Percentiles rank a stretch among this genome's conserved stretches.
These are phyloP conservation scores for Atkinsonella hypoxylon DNA, from an alignment of 2,329 filamentous ascomycete species.

Conservation along the genomic window DNA sequence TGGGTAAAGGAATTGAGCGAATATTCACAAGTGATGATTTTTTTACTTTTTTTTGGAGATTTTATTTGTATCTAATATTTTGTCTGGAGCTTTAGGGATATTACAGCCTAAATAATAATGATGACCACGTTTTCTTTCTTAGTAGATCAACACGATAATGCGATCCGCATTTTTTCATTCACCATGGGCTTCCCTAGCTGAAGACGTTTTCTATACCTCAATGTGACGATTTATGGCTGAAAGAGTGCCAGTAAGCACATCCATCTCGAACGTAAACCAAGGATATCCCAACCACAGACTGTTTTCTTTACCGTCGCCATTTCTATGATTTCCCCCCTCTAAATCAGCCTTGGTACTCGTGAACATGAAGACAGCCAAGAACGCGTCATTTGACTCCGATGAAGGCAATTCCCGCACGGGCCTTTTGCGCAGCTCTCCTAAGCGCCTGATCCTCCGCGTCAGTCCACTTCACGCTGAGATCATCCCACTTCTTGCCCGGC, in stretches of 20 bases:
- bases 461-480: constrained; percentile 56
- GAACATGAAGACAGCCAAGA: neutral
- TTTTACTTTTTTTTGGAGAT: too few species aligned
- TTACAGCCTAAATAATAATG: neutral
- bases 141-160: neutral
- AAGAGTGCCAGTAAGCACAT: too few species aligned
- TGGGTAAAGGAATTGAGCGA: neutral
- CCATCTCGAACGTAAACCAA: too few species aligned
- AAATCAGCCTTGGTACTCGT: too few species aligned
- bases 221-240: too few species aligned
- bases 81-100: neutral
- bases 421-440: constrained; percentile 41
- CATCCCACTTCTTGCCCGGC: constrained; percentile 52
- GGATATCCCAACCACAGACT: too few species aligned
- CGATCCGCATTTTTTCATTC: too few species aligned
- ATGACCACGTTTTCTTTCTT: neutral
- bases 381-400: constrained; percentile 45
- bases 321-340: too few species aligned
- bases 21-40: neutral
- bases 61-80: neutral
- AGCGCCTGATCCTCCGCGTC: constrained; percentile 53
- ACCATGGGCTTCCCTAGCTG: too few species aligned
- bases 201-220: too few species aligned
- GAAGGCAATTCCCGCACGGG: constrained; percentile 52
- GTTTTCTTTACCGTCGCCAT: too few species aligned